A percentile compares a stretch with the other conserved stretches of the same genome.
Evolutionary conservation across 2,329 filamentous ascomycete species (phyloP).

Genomic region (Graphilbum sp.): DNA sequence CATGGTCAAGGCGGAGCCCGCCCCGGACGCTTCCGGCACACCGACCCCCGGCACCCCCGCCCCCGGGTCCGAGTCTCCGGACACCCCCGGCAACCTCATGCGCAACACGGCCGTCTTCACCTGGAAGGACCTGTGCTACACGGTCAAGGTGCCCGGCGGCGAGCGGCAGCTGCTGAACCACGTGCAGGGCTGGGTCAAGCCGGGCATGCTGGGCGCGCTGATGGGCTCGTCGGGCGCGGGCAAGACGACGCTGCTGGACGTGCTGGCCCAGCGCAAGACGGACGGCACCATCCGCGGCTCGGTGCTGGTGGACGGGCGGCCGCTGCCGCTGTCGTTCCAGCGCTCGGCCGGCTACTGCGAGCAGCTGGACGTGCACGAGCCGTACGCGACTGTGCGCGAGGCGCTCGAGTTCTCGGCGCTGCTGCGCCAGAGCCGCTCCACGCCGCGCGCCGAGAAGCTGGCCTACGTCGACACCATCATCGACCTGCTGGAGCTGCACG

Average conservation of each 20-base stretch:
- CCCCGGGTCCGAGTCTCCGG: too few species aligned
- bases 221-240: slow-evolving; percentile 72
- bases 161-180: slow-evolving; percentile 59
- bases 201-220: slow-evolving; percentile 61
- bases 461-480: slow-evolving; percentile 66
- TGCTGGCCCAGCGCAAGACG: slow-evolving; percentile 63
- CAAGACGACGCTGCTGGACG: slow-evolving; percentile 73
- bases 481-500: slow-evolving; percentile 36
- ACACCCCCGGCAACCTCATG: too few species aligned
- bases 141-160: slow-evolving; percentile 42
- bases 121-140: slow-evolving; percentile 58
- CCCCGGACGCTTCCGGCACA: too few species aligned
- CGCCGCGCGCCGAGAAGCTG: slow-evolving; percentile 51
- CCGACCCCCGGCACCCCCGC: too few species aligned
- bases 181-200: slow-evolving; percentile 71
- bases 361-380: slow-evolving; percentile 64
- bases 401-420: slow-evolving; percentile 59
- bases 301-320: slow-evolving; percentile 59
- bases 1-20: neutral
- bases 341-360: slow-evolving; percentile 67
- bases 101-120: slow-evolving; percentile 55
- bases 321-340: slow-evolving; percentile 60
- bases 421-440: slow-evolving; percentile 51
- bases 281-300: slow-evolving; percentile 61
- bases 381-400: slow-evolving; percentile 58